Evolutionary conservation across 441 rosid genomes (phyloP), one percentile per base, ranked within the genome.

Genomic region (Populus trichocarpa): DNA sequence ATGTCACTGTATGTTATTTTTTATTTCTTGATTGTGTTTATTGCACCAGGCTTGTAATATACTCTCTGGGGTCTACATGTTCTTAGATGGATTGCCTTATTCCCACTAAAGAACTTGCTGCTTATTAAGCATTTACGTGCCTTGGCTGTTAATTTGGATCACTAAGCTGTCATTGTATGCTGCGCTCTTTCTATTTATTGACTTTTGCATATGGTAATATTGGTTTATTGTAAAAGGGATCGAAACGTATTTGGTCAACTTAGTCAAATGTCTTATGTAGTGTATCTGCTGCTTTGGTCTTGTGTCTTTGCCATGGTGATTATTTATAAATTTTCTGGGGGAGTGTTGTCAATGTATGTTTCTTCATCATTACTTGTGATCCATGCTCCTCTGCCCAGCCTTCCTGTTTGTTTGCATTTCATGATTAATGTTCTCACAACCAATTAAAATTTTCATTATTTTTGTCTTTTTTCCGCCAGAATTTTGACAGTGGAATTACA

Each of bases 401-500:
- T 59, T 59, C n/a, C 5, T 66, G 20, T 66, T 26, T 33, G 38
- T 68, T 20, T 26, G 70, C 36, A 33, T 33, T 28, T 67, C 36
- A 28, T 67, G 11, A 30, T 30, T 67, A 7, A 67, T 16, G 40
- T 5, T 32, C 70, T 12, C n/a, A 20, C 36, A 16, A 16, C 2
- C 20, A 35, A 18, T 28, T 68, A 5, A 12, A 33, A 16, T 18
- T 68, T 68, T 35, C 35, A 30, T 20, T 33, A 33, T 68, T 40
- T 4, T 9, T 20, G 30, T 38, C 59, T 32, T 67, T 42, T 23
- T 38, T 57, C 73, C 81, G 65, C 71, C 88, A 95, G 98, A 88
- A 83, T 77, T 82, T 84, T 64, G 89, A 83, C 28, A 75, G 70
- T 53, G 72, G 79, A 46, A 83, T 71, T 69, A 78, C 83, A 42